Base-by-base conservation (phyloP, 345 rosid genomes). In the Populus deltoides region DNA sequence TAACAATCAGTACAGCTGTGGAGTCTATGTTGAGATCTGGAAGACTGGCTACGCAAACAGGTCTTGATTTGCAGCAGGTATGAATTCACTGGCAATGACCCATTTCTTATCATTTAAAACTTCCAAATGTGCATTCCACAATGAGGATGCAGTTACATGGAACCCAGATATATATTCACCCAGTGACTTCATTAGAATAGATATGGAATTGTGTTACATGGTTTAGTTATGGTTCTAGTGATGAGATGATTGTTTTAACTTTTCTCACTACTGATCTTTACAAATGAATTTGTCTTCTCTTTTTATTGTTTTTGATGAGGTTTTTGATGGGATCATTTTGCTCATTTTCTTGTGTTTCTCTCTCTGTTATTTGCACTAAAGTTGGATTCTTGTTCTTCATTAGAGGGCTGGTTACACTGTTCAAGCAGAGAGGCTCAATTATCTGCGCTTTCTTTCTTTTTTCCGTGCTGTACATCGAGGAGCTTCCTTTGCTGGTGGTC, bases 381-480 rank as follows among this genome's bases (percentile, higher is more conserved):
- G 11, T 47, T 75, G 53, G 43, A 45, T 76, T 43, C n/a, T 57
- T 61, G 66, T 43, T 35, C 41, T 70, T 78, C 18, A 12, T 17
- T 49, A 93, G 98, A 93, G 92, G 86, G 97, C 97, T 74, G 99
- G 99, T 70, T 96, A 82, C 83, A 96, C 97, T 8, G 98, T 96
- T 84, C 94, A 91, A 87, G 97, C 97, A n/a, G 99, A 93, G 87
- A 91, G 99, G 90, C 90, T 96, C 75, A 93, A 96, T 86, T 96
- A 87, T 84, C 91, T 88, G 41, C 93, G 98, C 31, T 96, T 96
- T 79, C 82, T 96, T 77, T 93, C 97, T 36, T 94, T 93, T 86
- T 96, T 96, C 78, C 93, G 97, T 39, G 89, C 98, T 51, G 98
- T 96, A 71, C 99, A 93, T 89, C 91, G 98, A 43, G 98, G 98